A percentile compares a stretch with the other conserved stretches of the same genome.
Evolutionary conservation across 192 early-diverging fungal species (phyloP).

Genomic region (Bifiguratus adelaidae): DNA sequence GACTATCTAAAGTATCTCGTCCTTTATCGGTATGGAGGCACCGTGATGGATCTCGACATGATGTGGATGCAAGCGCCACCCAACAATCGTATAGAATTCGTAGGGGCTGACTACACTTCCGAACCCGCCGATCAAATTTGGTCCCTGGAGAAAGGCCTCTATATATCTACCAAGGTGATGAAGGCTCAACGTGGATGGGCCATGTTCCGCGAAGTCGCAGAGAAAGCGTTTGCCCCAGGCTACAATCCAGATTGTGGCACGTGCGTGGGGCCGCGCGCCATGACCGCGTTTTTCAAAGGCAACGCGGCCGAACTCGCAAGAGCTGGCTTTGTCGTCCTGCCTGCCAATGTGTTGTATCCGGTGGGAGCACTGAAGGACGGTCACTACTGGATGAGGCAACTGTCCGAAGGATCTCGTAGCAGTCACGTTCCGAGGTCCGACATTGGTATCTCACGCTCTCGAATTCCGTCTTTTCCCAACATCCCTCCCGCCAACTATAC

Average conservation of each 20-base stretch:
- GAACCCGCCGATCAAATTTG: constrained; percentile 26
- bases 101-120: constrained; percentile 40
- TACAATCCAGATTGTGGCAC: constrained; percentile 44
- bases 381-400: too few species aligned
- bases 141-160: constrained; percentile 36
- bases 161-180: constrained; percentile 45
- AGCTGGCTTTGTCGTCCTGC: constrained; percentile 30
- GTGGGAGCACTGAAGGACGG: too few species aligned
- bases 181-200: constrained; percentile 38
- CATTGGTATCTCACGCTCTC: too few species aligned
- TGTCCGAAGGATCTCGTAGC: too few species aligned
- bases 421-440: too few species aligned
- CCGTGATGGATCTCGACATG: constrained; percentile 53
- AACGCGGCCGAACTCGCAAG: constrained; percentile 24
- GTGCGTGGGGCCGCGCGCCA: constrained; percentile 40
- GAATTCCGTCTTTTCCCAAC: too few species aligned
- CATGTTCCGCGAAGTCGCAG: constrained; percentile 41
- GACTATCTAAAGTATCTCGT: constrained; percentile 38
- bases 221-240: constrained; percentile 30
- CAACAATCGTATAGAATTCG: constrained; percentile 35
- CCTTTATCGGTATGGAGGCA: constrained; percentile 47
- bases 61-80: constrained; percentile 45
- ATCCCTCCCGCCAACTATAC: too few species aligned
- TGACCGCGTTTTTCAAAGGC: constrained; percentile 35
- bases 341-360: constrained; percentile 32